Evolutionary conservation across 73 alveolate genomes (phyloP).

Genomic region (Paramecium pentaurelia): DNA sequence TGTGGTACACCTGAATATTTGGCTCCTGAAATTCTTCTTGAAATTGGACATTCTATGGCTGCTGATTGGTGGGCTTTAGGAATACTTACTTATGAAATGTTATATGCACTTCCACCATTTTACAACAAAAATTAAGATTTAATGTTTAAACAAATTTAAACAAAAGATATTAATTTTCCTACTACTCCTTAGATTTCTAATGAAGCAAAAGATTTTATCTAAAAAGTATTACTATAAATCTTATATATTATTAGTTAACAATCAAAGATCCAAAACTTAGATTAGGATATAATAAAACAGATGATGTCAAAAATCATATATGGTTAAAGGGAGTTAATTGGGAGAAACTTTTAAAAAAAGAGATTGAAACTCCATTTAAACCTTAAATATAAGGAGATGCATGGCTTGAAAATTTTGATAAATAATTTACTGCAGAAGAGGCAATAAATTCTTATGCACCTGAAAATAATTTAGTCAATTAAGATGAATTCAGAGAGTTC

Average conservation of each 20-base stretch:
- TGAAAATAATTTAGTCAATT: background rate
- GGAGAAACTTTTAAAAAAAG: slow-evolving; percentile 48
- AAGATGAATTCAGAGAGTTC: slow-evolving; percentile 31
- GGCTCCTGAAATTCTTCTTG: slow-evolving; percentile 80
- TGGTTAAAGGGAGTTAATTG: slow-evolving; percentile 73
- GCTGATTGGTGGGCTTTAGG: slow-evolving; percentile 86
- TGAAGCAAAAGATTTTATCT: slow-evolving; percentile 69
- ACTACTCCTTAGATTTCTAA: slow-evolving; percentile 41
- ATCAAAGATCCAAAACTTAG: slow-evolving; percentile 75
- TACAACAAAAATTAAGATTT: slow-evolving; percentile 63
- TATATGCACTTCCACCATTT: slow-evolving; percentile 77
- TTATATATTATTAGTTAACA: background rate
- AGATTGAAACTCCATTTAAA: slow-evolving; percentile 62
- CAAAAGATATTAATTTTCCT: slow-evolving; percentile 63
- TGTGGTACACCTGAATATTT: slow-evolving; percentile 85
- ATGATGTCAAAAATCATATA: slow-evolving; percentile 76
- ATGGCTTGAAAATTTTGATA: slow-evolving; percentile 55
- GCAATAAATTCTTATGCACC: slow-evolving; percentile 57
- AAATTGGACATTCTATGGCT: slow-evolving; percentile 69
- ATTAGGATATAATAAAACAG: slow-evolving; percentile 76
- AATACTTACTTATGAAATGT: slow-evolving; percentile 72
- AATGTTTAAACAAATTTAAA: slow-evolving; percentile 68
- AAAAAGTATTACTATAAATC: slow-evolving; percentile 49
- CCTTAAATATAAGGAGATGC: slow-evolving; percentile 55
- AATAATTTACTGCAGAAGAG: slow-evolving; percentile 59